phyloP scores from a whole-genome alignment of 176 grass and related monocot genomes.

The Zoysia japonica region DNA sequence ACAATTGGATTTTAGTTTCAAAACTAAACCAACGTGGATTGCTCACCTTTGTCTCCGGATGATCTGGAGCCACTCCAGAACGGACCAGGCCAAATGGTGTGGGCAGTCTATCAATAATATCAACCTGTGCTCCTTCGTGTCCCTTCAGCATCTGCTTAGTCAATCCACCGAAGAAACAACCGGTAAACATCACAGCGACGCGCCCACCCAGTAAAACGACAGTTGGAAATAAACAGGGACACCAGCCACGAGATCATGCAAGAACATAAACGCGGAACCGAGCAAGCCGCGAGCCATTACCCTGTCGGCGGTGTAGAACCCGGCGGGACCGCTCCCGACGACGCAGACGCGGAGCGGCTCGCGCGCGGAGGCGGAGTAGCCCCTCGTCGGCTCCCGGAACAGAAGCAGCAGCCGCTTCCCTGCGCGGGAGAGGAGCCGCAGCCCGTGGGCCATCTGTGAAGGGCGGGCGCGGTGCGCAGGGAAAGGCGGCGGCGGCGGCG shows the following conservation, averaged over 20 bases:
- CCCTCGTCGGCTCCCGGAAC: constrained; percentile 23
- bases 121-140: constrained; percentile 57
- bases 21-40: neutral
- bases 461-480: neutral
- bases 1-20: constrained; percentile 1
- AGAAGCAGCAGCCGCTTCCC: constrained; percentile 24
- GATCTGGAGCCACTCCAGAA: constrained; percentile 90
- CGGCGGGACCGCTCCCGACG: constrained; percentile 82
- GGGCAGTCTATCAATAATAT: constrained; percentile 81
- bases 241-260: neutral
- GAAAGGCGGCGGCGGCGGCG: neutral
- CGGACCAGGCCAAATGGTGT: constrained; percentile 88
- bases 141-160: constrained; percentile 78
- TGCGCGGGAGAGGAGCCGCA: constrained; percentile 28
- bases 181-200: neutral
- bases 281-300: constrained; percentile 6
- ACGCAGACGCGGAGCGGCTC: constrained; percentile 75
- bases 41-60: constrained; percentile 87
- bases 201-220: neutral
- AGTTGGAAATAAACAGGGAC: neutral
- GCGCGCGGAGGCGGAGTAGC: constrained; percentile 40
- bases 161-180: constrained; percentile 12
- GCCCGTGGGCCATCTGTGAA: constrained; percentile 17
- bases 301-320: constrained; percentile 96
- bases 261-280: neutral